These are phyloP conservation scores for Geotrichum klebahnii DNA, from an alignment of 1,139 yeast species.

Conservation along the genomic window DNA sequence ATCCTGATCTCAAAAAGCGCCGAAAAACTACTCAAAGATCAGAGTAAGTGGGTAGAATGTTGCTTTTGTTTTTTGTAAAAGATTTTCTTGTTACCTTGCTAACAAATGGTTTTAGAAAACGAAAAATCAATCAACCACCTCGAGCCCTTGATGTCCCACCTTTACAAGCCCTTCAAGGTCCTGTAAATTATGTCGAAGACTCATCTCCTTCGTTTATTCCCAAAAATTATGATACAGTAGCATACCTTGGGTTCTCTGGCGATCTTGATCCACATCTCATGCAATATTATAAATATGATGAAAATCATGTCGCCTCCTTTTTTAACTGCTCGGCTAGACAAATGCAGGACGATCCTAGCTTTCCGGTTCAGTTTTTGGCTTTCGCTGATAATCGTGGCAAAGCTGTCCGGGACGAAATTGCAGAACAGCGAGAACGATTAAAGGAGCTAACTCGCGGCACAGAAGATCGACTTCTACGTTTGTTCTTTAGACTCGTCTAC, in stretches of 20 bases:
- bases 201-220: conserved; percentile 19
- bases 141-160: conserved; percentile 16
- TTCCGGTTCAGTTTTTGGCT: conserved; percentile 35
- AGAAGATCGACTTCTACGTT: conserved; percentile 37
- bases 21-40: background rate
- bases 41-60: too few relatives aligned
- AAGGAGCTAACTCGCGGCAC: conserved; percentile 29
- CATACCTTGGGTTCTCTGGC: conserved; percentile 35
- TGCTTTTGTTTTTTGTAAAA: too few relatives aligned
- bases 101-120: background rate
- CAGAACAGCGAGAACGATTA: conserved; percentile 29
- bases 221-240: conserved; percentile 18
- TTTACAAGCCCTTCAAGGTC: conserved; percentile 14
- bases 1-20: conserved; percentile 9
- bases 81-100: too few relatives aligned
- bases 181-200: conserved; percentile 15
- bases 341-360: conserved; percentile 28
- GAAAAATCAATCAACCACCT: conserved; percentile 6
- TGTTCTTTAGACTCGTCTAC: conserved; percentile 38
- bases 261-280: conserved; percentile 40
- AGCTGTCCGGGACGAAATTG: conserved; percentile 24
- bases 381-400: conserved; percentile 28
- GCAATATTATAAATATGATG: conserved; percentile 32
- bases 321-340: conserved; percentile 37
- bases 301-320: conserved; percentile 31